Base-by-base conservation (phyloP, 495 filamentous ascomycete species). In the Hypoxylon intermedium region DNA sequence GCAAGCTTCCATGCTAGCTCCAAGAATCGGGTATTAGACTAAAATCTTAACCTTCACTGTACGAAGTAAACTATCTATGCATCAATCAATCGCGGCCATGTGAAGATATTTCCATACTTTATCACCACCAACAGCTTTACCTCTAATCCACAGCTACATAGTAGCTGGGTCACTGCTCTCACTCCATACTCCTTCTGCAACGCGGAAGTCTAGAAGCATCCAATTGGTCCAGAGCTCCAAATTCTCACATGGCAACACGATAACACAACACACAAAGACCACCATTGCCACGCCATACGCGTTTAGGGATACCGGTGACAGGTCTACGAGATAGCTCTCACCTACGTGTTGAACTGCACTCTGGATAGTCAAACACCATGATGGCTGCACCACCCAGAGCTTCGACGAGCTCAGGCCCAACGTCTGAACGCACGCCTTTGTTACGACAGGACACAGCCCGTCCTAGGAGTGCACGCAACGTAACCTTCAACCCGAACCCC, bases 401-500 rank as follows among this genome's bases (percentile, higher is more conserved):
- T 26, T 60, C 66, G 2, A 49, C 54, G 3, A 68, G 61, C 43
- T 67, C 26, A 18, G 19, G 45, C 6, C 28, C 38, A 18, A 53
- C 54, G 0, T 58, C 67, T 2, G 69, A 72, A 53, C 60, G 64
- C 52, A 75, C 77, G 18, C 75, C 77, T 34, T 72, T 81, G 33
- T 59, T 80, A 6, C 60, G 73, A 3, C 69, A 72, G 48, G 77
- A 74, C 20, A 36, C 69, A 9, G 40, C 31, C n/a, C 72, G 75
- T 9, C 58, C 72, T 7, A 68, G 66, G 40, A 68, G 73, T 13
- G 60, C 66, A 26, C 74, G 79, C 44, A 79, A 67, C 44, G 79
- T 82, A 64, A 80, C 78, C 5, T 82, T 82, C 65, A 78, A 79
- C 38, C 70, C 76, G 15, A 80, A 80, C 48, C 78, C 78, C 48